Base-by-base conservation (phyloP, 305 asterid genomes). In the Plantago lanceolata region DNA sequence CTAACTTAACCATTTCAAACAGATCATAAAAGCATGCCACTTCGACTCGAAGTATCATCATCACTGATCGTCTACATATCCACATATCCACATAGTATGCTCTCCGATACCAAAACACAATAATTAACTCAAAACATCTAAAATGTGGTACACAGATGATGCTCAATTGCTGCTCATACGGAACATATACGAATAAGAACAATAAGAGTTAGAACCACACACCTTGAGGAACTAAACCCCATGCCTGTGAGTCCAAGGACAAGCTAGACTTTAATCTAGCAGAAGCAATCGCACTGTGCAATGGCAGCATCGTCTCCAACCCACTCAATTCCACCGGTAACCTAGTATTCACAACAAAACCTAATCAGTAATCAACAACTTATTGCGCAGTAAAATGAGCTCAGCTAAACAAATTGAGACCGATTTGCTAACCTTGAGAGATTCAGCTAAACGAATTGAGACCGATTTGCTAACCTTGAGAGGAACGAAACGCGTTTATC, bases 171-270 rank as follows among this genome's bases (percentile, higher is more conserved):
- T n/a, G n/a, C n/a, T n/a, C n/a, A n/a, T n/a, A n/a, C n/a, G n/a
- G n/a, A n/a, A n/a, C n/a, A n/a, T 21, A 56, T 51, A 45, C 20
- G 29, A 48, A 33, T 31, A 29, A 35, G 54, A 49, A 19, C 16
- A 61, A 28, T 17, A 11, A 35, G 43, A 16, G 20, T 50, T 17
- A 14, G 44, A 5, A 8, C 4, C 26, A 53, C 73, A 55, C 57
- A 59, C 68, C 90, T 81, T 81, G 90, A 69, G 84, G 84, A 77
- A 81, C 78, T 71, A 84, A 73, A 68, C 87, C 77, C 87, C 87
- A 84, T n/a, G 71, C 37, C 69, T 77, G 83, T 9, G 90, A 79
- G 47, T 84, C 87, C 15, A 68, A 40, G 8, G 90, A 75, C 74
- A 84, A 66, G 73, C 78, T 61, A 43, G 90, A 84, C 35, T 13